Evolutionary conservation across 345 rosid genomes (phyloP).

Genomic region (Trapa incisa): DNA sequence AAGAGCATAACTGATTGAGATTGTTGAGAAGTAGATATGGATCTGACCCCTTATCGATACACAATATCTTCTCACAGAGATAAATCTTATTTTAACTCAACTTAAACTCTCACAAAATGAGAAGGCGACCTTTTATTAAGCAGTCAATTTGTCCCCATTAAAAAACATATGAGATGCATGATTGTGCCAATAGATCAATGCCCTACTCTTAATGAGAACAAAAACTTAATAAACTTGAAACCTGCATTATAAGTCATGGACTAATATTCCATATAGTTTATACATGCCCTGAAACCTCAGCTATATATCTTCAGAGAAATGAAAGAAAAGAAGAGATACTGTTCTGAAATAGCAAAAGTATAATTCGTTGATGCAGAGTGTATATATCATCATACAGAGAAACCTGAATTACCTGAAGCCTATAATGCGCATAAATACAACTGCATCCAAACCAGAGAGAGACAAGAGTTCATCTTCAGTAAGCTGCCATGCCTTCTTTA

Average conservation of each 20-base stretch:
- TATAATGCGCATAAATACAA: conserved; percentile 69
- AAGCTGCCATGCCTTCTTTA: conserved; percentile 53
- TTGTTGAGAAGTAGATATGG: too few species aligned
- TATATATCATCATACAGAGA: not conserved
- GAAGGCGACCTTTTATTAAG: not conserved
- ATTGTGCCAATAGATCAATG: not conserved
- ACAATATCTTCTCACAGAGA: too few species aligned
- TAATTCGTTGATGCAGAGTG: not conserved
- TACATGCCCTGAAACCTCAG: not conserved
- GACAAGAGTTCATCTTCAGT: conserved; percentile 58
- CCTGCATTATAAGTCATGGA: not conserved
- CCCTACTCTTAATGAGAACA: not conserved
- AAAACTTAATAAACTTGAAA: not conserved
- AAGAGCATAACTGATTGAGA: not conserved
- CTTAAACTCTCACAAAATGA: not conserved
- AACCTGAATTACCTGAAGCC: conserved; percentile 49
- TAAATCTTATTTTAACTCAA: not conserved
- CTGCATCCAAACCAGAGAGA: conserved; percentile 67
- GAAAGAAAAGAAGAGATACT: not conserved
- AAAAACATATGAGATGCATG: not conserved
- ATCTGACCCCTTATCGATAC: too few species aligned
- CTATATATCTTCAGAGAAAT: not conserved
- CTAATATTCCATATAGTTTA: too few species aligned
- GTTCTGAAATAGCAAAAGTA: not conserved
- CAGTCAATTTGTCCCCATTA: not conserved